Percentiles rank a stretch among this genome's conserved stretches.
Evolutionary conservation across 495 filamentous ascomycete genomes (phyloP).

Genomic region (Neurospora sp.): DNA sequence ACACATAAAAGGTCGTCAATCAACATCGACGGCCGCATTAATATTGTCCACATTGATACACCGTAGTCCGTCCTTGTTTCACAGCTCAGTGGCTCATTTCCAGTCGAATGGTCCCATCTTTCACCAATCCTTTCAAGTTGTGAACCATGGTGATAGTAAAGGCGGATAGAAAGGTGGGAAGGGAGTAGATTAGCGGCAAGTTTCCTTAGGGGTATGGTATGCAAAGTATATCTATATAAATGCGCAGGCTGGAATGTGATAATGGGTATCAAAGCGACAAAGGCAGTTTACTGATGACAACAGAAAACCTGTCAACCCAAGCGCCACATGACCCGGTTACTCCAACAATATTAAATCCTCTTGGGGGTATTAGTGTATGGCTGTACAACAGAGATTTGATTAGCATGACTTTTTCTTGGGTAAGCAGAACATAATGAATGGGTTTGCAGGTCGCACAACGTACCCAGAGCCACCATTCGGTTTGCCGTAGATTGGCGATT

Average conservation of each 20-base stretch:
- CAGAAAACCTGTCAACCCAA: slow-evolving; percentile 83
- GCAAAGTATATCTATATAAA: background rate
- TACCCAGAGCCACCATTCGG: slow-evolving; percentile 73
- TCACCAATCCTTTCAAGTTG: background rate
- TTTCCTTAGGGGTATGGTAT: background rate
- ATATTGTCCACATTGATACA: background rate
- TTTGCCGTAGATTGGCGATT: slow-evolving; percentile 80
- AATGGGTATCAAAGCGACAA: background rate
- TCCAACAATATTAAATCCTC: slow-evolving; percentile 82
- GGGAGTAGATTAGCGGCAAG: background rate
- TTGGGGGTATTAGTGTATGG: slow-evolving; percentile 79
- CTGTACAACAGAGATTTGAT: slow-evolving; percentile 33
- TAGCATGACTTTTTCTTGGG: background rate
- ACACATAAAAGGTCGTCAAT: background rate
- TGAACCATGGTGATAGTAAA: background rate
- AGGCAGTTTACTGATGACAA: slow-evolving; percentile 59
- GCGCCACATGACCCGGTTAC: slow-evolving; percentile 69
- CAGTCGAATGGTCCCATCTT: background rate
- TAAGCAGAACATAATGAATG: background rate
- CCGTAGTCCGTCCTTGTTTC: background rate
- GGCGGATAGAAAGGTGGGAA: background rate
- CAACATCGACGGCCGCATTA: background rate
- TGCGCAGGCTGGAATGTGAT: background rate
- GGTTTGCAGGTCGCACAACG: slow-evolving; percentile 6
- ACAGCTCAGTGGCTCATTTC: background rate